phyloP scores from a whole-genome alignment of 228 moss, liverwort and hornwort genomes.

The Sphagnum fallax region DNA sequence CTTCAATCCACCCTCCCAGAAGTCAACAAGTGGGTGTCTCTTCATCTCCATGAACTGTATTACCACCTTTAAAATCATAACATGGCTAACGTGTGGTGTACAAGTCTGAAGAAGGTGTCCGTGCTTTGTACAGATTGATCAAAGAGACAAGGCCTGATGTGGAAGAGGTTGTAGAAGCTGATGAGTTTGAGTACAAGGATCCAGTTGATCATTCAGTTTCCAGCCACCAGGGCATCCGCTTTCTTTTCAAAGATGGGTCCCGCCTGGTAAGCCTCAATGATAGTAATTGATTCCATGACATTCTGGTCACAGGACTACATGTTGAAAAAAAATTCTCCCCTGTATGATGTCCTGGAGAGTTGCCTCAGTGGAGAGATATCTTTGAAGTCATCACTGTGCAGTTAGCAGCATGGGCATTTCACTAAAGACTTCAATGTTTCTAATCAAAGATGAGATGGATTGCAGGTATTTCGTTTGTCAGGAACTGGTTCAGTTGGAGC shows the following conservation, averaged over 20 bases:
- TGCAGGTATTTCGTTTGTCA: constrained; percentile 83
- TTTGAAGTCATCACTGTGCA: no score
- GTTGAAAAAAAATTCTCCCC: no score
- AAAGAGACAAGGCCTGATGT: constrained; percentile 52
- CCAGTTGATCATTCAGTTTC: constrained; percentile 74
- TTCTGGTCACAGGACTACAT: background rate
- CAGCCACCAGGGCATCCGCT: constrained; percentile 82
- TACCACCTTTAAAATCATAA: background rate
- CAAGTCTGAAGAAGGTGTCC: background rate
- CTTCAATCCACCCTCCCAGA: constrained; percentile 56
- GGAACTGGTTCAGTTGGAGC: constrained; percentile 94
- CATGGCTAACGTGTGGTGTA: background rate
- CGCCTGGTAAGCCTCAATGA: constrained; percentile 45
- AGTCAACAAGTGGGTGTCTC: constrained; percentile 50
- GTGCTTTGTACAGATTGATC: constrained; percentile 30
- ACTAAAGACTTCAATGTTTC: no score
- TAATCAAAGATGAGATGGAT: background rate
- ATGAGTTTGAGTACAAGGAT: constrained; percentile 94
- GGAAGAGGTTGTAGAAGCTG: constrained; percentile 49
- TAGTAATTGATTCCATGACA: background rate
- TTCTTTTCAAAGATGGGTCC: constrained; percentile 81
- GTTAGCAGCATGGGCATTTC: no score
- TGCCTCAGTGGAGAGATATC: no score
- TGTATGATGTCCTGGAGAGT: no score
- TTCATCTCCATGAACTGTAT: background rate